A percentile compares a stretch with the other conserved stretches of the same genome.
phyloP scores from a whole-genome alignment of 1,284 basidiomycete genomes.

The Tylopilus orsonianus region DNA sequence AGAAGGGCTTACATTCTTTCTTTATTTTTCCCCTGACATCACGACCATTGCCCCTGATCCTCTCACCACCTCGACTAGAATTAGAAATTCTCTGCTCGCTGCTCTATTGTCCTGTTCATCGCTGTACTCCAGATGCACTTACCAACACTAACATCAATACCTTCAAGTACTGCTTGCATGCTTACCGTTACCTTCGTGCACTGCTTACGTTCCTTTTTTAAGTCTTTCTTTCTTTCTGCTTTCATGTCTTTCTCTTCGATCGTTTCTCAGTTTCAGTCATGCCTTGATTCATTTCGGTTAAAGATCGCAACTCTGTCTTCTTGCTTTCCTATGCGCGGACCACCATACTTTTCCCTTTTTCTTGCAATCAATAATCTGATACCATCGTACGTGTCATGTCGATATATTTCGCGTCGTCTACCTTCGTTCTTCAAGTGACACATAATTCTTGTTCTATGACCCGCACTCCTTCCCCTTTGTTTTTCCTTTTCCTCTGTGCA shows the following conservation, averaged over 20 bases:
- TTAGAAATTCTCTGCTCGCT: background rate
- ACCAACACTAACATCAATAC: slow-evolving; percentile 1
- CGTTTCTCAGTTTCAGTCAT: background rate
- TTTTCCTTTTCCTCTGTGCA: slow-evolving; percentile 1
- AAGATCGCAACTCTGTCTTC: background rate
- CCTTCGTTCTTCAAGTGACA: slow-evolving; percentile 1
- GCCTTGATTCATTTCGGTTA: background rate
- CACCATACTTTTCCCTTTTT: background rate
- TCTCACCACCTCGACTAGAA: background rate
- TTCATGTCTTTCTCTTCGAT: background rate
- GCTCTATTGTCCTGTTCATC: slow-evolving; percentile 3
- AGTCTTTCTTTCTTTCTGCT: slow-evolving; percentile 11
- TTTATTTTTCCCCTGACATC: background rate
- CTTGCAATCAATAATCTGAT: slow-evolving; percentile 22
- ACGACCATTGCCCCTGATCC: background rate
- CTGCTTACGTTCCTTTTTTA: slow-evolving; percentile 9
- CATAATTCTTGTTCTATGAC: slow-evolving; percentile 2
- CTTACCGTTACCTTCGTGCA: slow-evolving; percentile 17
- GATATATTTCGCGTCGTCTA: slow-evolving; percentile 6
- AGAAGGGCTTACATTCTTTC: background rate
- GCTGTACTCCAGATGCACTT: slow-evolving; percentile 22
- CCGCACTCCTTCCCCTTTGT: background rate
- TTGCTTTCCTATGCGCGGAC: slow-evolving; percentile 12
- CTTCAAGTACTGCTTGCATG: background rate
- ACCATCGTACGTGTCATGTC: slow-evolving; percentile 15